Evolutionary conservation across 2,329 filamentous ascomycete species (phyloP).

Genomic region (Orbilia oligospora): DNA sequence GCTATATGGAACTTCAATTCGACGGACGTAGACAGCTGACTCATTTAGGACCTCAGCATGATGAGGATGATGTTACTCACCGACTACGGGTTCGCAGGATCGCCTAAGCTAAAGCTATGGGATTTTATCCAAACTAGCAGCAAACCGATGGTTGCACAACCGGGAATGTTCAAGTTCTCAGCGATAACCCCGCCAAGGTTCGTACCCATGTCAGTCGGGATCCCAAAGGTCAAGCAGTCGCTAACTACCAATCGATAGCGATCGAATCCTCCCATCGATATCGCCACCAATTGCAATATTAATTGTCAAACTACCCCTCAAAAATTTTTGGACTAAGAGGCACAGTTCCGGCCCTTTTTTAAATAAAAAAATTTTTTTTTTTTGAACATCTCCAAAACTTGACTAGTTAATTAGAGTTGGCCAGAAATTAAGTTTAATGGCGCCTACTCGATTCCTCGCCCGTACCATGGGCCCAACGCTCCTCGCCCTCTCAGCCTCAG

Average conservation of each 20-base stretch:
- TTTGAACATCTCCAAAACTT: not conserved
- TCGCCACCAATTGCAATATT: conserved; percentile 1
- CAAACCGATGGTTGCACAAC: conserved; percentile 27
- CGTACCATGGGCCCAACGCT: conserved; percentile 24
- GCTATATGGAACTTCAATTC: not conserved
- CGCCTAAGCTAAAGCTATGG: not conserved
- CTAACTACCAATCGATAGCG: not conserved
- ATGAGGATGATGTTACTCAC: not conserved
- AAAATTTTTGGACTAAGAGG: no score
- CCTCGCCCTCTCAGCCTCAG: conserved; percentile 17
- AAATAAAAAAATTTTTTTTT: not conserved
- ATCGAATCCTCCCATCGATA: no score
- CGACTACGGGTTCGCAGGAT: not conserved
- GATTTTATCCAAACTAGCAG: conserved; percentile 15
- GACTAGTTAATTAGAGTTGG: not conserved
- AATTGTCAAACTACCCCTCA: conserved; percentile 20
- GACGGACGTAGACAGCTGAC: not conserved
- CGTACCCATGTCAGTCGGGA: not conserved
- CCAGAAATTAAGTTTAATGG: no score
- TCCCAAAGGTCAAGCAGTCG: not conserved
- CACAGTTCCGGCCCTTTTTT: not conserved
- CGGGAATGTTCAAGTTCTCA: conserved; percentile 7
- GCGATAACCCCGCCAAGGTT: conserved; percentile 14
- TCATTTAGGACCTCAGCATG: not conserved
- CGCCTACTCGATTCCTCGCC: conserved; percentile 8